Evolutionary conservation across 75 land plant species (phyloP).

Genomic region (Sequoia sempervirens): DNA sequence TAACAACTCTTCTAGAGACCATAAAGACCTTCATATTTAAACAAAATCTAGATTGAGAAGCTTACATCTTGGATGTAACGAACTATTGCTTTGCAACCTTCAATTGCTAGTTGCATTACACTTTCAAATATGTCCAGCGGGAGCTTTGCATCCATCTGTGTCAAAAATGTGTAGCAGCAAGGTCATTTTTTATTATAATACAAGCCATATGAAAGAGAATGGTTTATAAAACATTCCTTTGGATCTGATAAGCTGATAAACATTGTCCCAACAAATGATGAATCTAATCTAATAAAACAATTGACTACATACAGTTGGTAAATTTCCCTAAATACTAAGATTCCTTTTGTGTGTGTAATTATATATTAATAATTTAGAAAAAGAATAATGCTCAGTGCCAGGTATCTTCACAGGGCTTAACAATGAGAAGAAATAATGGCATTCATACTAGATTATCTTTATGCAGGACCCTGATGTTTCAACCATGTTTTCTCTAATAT

Average conservation of each 20-base stretch:
- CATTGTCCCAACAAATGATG: too few species aligned
- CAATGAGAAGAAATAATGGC: background rate
- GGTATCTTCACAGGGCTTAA: background rate
- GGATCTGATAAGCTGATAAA: background rate
- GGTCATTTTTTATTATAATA: background rate
- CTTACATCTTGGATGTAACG: slow-evolving; percentile 78
- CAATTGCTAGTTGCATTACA: slow-evolving; percentile 84
- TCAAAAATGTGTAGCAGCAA: background rate
- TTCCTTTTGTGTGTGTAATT: background rate
- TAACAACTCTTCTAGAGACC: background rate
- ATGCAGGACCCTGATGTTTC: background rate
- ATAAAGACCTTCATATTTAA: background rate
- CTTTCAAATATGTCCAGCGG: slow-evolving; percentile 77
- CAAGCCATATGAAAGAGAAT: background rate
- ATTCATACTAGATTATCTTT: background rate
- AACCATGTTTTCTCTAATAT: background rate
- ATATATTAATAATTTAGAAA: background rate
- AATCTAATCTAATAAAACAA: background rate
- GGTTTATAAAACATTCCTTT: background rate
- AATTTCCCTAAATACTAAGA: background rate
- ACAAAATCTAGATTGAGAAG: background rate
- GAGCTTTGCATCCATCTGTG: slow-evolving; percentile 93
- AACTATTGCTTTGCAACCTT: slow-evolving; percentile 91
- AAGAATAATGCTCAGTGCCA: background rate
- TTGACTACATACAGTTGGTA: background rate